Base-by-base conservation (phyloP, 2,329 filamentous ascomycete species). In the Beauveria medogensis region DNA sequence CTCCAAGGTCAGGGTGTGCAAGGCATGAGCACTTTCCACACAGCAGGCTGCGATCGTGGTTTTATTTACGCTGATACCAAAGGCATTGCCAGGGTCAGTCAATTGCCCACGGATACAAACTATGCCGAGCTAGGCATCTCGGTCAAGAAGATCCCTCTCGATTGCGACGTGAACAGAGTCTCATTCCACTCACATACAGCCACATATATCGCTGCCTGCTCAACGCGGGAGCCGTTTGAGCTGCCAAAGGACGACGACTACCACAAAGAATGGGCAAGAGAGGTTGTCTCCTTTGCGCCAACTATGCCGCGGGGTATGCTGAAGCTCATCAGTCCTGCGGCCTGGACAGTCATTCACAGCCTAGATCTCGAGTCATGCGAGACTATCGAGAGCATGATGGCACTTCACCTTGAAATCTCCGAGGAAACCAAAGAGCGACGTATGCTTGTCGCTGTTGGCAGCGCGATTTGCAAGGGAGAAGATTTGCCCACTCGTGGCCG, bases 401-500 rank as follows among this genome's bases (percentile, higher is more conserved):
- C 89, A 5, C 81, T 97, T 44, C 88, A 89, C 59, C 83, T 99
- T 16, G 94, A 97, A 73, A 81, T 96, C 8, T 97, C 92, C 0
- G 94, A 99, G 74, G 86, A 88, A 40, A 97, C 92, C 0, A 91
- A 94, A 70, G 90, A 96, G 71, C 86, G 91, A 18, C 89, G 86
- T 68, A 87, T 90, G 69, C 81, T 97, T 52, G 82, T 99, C 55
- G 86, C 88, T 0, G 87, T 97, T 1, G 94, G 93, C 16, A 96
- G 93, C 0, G 88, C 91, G 1, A 82, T 94, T 28, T 83, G 87
- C n/a, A 88, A 88, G 63, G 94, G 94, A 46, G 94, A 99, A 74
- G 94, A 97, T 69, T 83, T 96, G 61, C 88, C 92, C 1, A 88
- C 92, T 0, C 86, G 90, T 51, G 94, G 94, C 2, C 84, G 88